phyloP scores from a whole-genome alignment of 2,329 filamentous ascomycete species.

The Neonectria sp. region DNA sequence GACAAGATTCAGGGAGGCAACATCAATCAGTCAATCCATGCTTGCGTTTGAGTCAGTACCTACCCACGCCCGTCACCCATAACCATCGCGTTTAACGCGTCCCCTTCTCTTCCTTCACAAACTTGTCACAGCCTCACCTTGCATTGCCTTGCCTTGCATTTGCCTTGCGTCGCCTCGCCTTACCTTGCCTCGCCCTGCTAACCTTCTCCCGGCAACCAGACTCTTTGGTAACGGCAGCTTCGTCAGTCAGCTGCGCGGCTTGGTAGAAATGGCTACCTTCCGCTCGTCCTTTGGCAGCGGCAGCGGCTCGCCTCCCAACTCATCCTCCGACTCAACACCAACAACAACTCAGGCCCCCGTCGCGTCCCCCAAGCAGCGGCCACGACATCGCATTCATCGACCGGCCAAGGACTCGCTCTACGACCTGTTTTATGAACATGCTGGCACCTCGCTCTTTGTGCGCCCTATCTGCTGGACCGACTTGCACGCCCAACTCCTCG shows the following conservation, averaged over 20 bases:
- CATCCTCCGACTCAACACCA: constrained; percentile 42
- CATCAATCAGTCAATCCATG: constrained; percentile 40
- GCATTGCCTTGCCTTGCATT: background rate
- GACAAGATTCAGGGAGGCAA: constrained; percentile 19
- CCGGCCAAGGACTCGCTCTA: constrained; percentile 66
- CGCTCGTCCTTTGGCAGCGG: constrained; percentile 28
- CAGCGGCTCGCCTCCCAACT: constrained; percentile 31
- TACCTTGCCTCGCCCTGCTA: constrained; percentile 23
- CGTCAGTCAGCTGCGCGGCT: constrained; percentile 48
- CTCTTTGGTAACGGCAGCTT: constrained; percentile 48
- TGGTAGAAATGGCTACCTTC: constrained; percentile 49
- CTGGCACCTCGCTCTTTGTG: constrained; percentile 64
- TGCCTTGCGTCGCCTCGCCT: constrained; percentile 21
- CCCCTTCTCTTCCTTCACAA: constrained; percentile 18
- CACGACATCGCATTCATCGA: constrained; percentile 52
- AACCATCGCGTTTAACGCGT: constrained; percentile 11
- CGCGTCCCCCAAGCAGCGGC: constrained; percentile 42
- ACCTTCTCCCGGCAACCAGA: constrained; percentile 34
- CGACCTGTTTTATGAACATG: constrained; percentile 65
- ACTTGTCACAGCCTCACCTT: background rate
- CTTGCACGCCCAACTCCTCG: constrained; percentile 63
- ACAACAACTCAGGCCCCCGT: constrained; percentile 45
- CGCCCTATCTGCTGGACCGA: constrained; percentile 72
- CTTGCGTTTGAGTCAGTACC: constrained; percentile 49
- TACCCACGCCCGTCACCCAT: constrained; percentile 7